Percentiles rank a stretch among this genome's conserved stretches.
These are phyloP conservation scores for Pontederia crassipes DNA, from an alignment of 176 grass and related monocot genomes.

Conservation along the genomic window DNA sequence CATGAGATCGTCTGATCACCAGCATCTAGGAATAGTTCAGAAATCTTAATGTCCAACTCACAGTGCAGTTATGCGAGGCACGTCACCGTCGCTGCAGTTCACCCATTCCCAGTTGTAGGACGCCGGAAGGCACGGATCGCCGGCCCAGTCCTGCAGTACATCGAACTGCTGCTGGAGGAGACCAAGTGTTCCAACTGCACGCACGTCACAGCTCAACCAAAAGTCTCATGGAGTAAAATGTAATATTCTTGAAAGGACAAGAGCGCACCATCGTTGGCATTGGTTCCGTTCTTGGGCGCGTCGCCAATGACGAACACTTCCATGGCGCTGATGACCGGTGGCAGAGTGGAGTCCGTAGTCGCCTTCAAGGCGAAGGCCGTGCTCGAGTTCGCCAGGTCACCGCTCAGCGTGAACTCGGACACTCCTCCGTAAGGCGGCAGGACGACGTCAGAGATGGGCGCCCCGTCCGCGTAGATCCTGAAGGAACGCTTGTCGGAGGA, in stretches of 20 bases:
- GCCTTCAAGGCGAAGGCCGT: neutral
- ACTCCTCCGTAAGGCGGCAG: neutral
- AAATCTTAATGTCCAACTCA: neutral
- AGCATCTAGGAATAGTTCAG: neutral
- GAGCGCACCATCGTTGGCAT: neutral
- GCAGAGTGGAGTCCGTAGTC: neutral
- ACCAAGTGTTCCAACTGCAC: neutral
- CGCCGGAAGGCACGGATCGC: slow-evolving; percentile 7
- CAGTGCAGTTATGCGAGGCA: slow-evolving; percentile 1
- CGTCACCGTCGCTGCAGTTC: neutral
- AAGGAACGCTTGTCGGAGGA: neutral
- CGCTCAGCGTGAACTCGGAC: neutral
- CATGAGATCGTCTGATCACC: too few species aligned
- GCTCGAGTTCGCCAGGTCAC: neutral
- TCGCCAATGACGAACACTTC: neutral
- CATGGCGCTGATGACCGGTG: neutral
- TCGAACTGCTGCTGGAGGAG: neutral
- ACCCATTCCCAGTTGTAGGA: slow-evolving; percentile 5
- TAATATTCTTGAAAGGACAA: neutral
- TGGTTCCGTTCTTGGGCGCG: neutral
- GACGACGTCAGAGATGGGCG: neutral
- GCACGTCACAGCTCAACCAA: too few species aligned
- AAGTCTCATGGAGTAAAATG: too few species aligned
- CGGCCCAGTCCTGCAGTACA: neutral
- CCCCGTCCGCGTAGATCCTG: neutral